phyloP scores from a whole-genome alignment of 345 rosid species.

The Pseudoturritis turrita region DNA sequence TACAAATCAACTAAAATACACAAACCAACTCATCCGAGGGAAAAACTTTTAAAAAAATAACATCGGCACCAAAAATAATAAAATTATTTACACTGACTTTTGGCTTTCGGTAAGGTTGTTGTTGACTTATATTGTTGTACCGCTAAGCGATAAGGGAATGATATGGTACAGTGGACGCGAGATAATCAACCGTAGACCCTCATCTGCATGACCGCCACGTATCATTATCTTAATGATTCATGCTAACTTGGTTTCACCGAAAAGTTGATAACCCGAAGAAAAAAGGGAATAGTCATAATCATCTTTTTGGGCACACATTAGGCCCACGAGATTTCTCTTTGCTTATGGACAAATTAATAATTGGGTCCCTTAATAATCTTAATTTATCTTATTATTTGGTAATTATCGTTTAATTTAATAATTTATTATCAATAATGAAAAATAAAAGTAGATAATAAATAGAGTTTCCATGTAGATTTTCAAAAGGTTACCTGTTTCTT shows the following conservation, averaged over 20 bases:
- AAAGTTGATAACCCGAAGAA: constrained; percentile 8
- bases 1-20: too few relatives aligned
- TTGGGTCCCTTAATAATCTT: too few relatives aligned
- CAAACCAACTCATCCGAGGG: too few relatives aligned
- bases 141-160: neutral
- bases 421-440: neutral
- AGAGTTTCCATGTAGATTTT: neutral
- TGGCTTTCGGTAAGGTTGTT: neutral
- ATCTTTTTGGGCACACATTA: neutral
- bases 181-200: neutral
- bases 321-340: constrained; percentile 10
- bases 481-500: neutral
- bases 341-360: neutral
- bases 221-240: constrained; percentile 12
- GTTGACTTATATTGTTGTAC: too few relatives aligned
- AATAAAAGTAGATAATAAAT: neutral
- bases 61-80: too few relatives aligned
- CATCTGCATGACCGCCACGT: constrained; percentile 36
- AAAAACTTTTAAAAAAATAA: too few relatives aligned
- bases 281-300: neutral
- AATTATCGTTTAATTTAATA: neutral
- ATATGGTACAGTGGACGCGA: neutral
- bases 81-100: too few relatives aligned
- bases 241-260: neutral
- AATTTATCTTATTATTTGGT: too few relatives aligned